Base-by-base conservation (phyloP, 2,329 filamentous ascomycete genomes). In the Trichophyton simii region DNA sequence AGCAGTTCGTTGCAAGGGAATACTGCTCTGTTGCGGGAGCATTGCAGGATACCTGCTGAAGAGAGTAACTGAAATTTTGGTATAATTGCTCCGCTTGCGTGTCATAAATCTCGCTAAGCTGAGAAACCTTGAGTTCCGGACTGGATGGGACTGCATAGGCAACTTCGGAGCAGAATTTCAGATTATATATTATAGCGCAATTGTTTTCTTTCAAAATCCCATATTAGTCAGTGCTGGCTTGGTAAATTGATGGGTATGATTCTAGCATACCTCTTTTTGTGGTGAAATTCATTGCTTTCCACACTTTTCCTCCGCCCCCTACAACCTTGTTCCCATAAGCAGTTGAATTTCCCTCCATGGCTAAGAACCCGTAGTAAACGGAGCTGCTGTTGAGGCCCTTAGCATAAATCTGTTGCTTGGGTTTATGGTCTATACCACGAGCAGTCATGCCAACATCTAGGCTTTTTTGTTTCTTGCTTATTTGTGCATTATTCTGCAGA, bases 121-220 rank as follows among this genome's bases (percentile, higher is more conserved):
- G 76, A 1, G 81, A 78, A 58, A 80, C 76, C 67, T 84, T 84
- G 60, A 82, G 78, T 66, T 84, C 85, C 1, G 83, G 80, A 68
- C 95, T 95, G 46, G 87, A 86, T 0, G 94, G 94, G 0, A 96
- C 94, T 5, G 92, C 88, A 71, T 96, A 96, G 58, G 92, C 89
- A 57, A 92, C 87, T 67, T 92, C 84, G 66, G 87, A 82, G 76
- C 94, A 99, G 73, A 97, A 95, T 0, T 85, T 79, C n/a, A 99
- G 83, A 69, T 95, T 86, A 72, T 86, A 91, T 54, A 97, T 80
- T 46, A 99, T 81, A 63, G 87, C 87, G 72, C 94, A 99, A 69
- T 91, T 95, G 63, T 84, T 82, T 62, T 88, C 89, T 84, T 67
- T 42, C 38, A n/a, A 46, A 44, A 52, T 44, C 1, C 31, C 20